These are phyloP conservation scores for Nitzschia sp. DNA, from an alignment of 108 stramenopile species.

Conservation along the genomic window DNA sequence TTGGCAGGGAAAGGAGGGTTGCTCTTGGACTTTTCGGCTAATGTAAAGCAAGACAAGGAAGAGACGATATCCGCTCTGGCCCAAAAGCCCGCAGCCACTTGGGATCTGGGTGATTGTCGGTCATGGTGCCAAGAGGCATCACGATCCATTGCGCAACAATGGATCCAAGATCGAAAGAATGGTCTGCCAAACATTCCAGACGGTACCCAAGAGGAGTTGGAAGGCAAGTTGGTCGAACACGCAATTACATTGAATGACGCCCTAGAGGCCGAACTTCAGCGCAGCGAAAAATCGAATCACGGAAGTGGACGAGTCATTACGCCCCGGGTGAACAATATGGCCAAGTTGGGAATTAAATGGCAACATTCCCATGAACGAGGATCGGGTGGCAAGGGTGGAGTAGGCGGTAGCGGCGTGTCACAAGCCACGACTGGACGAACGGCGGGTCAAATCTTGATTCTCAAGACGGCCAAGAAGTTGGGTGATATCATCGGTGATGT, in stretches of 20 bases:
- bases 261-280: slow-evolving; percentile 68
- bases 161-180: slow-evolving; percentile 69
- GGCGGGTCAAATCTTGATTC: slow-evolving; percentile 81
- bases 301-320: slow-evolving; percentile 43
- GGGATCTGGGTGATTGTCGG: slow-evolving; percentile 84
- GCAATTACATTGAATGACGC: slow-evolving; percentile 69
- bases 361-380: slow-evolving; percentile 87
- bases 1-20: slow-evolving; percentile 82
- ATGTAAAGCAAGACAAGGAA: slow-evolving; percentile 20
- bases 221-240: slow-evolving; percentile 77
- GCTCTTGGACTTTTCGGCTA: slow-evolving; percentile 52
- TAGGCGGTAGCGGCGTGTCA: slow-evolving; percentile 61
- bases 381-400: slow-evolving; percentile 84
- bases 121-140: slow-evolving; percentile 82
- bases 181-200: slow-evolving; percentile 52
- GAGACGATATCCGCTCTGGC: slow-evolving; percentile 10
- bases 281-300: slow-evolving; percentile 11
- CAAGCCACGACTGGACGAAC: slow-evolving; percentile 45
- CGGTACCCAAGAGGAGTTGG: slow-evolving; percentile 74
- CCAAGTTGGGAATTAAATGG: slow-evolving; percentile 83
- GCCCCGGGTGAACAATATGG: slow-evolving; percentile 81
- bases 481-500: slow-evolving; percentile 59
- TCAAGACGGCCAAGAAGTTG: slow-evolving; percentile 81
- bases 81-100: slow-evolving; percentile 62
- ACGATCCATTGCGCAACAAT: slow-evolving; percentile 68